Conservation (phyloP, 257 asterid genomes). For the Gentiana macrophylla region DNA sequence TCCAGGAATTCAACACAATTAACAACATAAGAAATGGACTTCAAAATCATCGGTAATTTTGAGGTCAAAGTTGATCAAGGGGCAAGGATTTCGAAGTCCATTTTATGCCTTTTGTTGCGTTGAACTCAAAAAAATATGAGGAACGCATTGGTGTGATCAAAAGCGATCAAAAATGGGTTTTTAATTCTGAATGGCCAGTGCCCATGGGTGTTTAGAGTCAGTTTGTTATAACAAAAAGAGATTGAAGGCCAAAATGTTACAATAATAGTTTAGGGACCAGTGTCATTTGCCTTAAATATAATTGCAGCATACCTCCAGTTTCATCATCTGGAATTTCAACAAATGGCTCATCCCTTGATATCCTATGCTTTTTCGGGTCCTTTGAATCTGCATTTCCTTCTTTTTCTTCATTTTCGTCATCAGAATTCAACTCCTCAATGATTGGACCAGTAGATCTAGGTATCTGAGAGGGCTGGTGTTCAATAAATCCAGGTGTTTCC, state of each 20-base stretch:
- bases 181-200: no score
- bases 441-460: constrained; percentile 52
- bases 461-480: constrained; percentile 34
- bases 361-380: constrained; percentile 58
- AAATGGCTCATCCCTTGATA: constrained; percentile 58
- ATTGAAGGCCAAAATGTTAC: background rate
- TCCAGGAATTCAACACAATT: no score
- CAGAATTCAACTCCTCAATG: constrained; percentile 87
- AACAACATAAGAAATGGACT: no score
- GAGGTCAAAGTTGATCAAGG: no score
- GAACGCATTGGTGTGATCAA: no score
- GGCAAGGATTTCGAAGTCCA: no score
- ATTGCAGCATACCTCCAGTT: constrained; percentile 35
- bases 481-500: constrained; percentile 36
- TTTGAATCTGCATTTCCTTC: constrained; percentile 13
- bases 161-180: no score
- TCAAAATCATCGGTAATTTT: no score
- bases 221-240: background rate
- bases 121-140: no score
- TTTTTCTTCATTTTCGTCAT: constrained; percentile 52
- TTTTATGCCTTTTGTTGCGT: no score
- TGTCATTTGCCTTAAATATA: background rate
- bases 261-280: no score
- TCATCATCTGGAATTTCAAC: constrained; percentile 71
- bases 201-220: no score